Conservation (phyloP, 257 asterid genomes). For the Penstemon newberryi region DNA sequence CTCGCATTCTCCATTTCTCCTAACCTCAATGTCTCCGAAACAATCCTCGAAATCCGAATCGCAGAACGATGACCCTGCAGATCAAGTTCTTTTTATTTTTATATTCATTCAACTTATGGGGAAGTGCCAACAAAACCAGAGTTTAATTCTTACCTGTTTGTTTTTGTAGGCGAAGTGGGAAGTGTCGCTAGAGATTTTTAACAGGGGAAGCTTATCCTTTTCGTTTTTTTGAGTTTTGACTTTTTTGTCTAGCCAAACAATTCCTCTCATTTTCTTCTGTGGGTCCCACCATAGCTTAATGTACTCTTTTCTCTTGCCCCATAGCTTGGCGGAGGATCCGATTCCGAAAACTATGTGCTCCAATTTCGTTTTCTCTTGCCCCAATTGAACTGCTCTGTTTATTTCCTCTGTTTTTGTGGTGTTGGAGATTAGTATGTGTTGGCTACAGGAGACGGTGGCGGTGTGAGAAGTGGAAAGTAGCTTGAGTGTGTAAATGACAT, state of each 20-base stretch:
- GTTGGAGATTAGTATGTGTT: slow-evolving; percentile 22
- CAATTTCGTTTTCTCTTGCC: slow-evolving; percentile 41
- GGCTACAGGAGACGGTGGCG: slow-evolving; percentile 37
- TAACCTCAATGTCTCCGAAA: slow-evolving; percentile 67
- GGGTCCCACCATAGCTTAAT: slow-evolving; percentile 81
- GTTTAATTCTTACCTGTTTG: slow-evolving; percentile 22
- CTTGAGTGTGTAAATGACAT: slow-evolving; percentile 50
- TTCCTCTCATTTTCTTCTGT: slow-evolving; percentile 55
- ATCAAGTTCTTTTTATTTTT: no score
- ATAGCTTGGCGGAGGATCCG: slow-evolving; percentile 74
- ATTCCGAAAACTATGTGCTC: slow-evolving; percentile 79
- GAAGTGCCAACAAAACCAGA: no score
- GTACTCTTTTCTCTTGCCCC: slow-evolving; percentile 74
- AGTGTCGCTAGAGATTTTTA: slow-evolving; percentile 65
- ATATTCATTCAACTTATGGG: no score
- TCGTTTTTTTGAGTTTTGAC: slow-evolving; percentile 40
- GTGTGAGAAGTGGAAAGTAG: slow-evolving; percentile 41
- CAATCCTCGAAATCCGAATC: slow-evolving; percentile 71
- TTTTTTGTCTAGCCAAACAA: slow-evolving; percentile 67
- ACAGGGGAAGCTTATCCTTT: slow-evolving; percentile 41
- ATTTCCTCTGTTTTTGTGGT: neutral
- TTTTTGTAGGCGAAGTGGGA: slow-evolving; percentile 57
- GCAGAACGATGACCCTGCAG: slow-evolving; percentile 70
- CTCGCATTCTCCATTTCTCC: slow-evolving; percentile 52
- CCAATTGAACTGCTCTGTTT: neutral